Evolutionary conservation across 164 flowering plant species (phyloP).

Genomic region (Umbilicus rupestris): DNA sequence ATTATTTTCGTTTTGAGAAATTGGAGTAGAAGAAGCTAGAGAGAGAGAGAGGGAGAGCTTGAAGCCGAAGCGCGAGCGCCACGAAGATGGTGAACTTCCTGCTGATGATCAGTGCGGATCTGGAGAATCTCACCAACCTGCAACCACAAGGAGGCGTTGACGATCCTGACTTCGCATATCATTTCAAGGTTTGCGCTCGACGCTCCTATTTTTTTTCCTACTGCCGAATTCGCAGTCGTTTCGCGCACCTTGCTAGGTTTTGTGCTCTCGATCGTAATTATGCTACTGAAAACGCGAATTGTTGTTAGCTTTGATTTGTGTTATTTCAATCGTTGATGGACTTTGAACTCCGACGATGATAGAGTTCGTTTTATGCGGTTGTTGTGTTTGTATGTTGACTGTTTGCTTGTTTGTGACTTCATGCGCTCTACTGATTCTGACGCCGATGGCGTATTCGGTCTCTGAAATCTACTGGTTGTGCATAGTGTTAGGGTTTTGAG

Average conservation of each 20-base stretch:
- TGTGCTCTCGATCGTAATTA: not conserved
- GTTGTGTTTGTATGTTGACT: not conserved
- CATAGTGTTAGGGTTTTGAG: not conserved
- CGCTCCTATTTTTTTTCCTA: not conserved
- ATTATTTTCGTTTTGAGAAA: not conserved
- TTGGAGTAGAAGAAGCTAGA: not conserved
- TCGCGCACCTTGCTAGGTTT: not conserved
- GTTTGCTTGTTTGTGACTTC: not conserved
- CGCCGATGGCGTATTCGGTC: too few species aligned
- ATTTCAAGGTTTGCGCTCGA: slow-evolving; percentile 51
- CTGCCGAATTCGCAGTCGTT: not conserved
- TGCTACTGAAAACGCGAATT: not conserved
- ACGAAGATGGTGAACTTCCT: slow-evolving; percentile 59
- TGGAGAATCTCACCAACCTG: slow-evolving; percentile 63
- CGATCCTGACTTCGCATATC: slow-evolving; percentile 56
- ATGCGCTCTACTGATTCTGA: not conserved
- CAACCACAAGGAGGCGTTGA: slow-evolving; percentile 85
- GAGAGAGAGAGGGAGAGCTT: not conserved
- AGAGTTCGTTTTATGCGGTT: not conserved
- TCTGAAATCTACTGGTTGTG: not conserved
- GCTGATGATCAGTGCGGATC: slow-evolving; percentile 59
- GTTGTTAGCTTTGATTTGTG: too few species aligned
- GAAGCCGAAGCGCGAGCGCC: not conserved
- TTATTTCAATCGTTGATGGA: not conserved
- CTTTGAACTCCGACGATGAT: not conserved